phyloP scores from a whole-genome alignment of 345 rosid species.

The Hypericum perforatum region DNA sequence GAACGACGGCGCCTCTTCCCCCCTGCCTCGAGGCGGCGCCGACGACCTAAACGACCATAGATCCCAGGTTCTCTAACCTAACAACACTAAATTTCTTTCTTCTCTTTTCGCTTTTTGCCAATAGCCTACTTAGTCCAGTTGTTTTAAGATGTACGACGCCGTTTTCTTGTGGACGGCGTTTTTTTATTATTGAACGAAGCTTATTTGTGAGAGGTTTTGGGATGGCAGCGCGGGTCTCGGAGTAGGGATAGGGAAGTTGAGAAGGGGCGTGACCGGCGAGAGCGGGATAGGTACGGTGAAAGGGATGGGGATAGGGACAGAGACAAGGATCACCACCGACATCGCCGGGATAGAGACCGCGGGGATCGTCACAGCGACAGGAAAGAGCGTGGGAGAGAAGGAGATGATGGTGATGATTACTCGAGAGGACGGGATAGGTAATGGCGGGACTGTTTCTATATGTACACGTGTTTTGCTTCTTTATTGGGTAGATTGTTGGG shows the following conservation, averaged over 20 bases:
- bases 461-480: background rate
- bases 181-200: background rate
- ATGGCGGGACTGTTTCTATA: background rate
- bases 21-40: slow-evolving; percentile 18
- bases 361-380: slow-evolving; percentile 62
- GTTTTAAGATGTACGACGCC: too few relatives aligned
- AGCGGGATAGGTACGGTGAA: slow-evolving; percentile 6
- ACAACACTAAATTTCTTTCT: background rate
- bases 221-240: slow-evolving; percentile 48
- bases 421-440: slow-evolving; percentile 66
- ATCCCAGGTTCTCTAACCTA: slow-evolving; percentile 37
- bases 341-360: slow-evolving; percentile 41
- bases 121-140: too few relatives aligned
- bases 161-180: too few relatives aligned
- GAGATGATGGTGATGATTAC: slow-evolving; percentile 56
- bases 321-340: slow-evolving; percentile 50
- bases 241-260: slow-evolving; percentile 29
- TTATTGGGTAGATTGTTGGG: background rate
- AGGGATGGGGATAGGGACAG: slow-evolving; percentile 38
- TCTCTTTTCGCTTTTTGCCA: too few relatives aligned
- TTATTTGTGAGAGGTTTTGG: background rate
- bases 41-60: slow-evolving; percentile 55
- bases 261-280: slow-evolving; percentile 18
- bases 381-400: slow-evolving; percentile 70
- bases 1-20: slow-evolving; percentile 1